Evolutionary conservation across 176 grass and related monocot genomes (phyloP).

Genomic region (Avena eriantha): DNA sequence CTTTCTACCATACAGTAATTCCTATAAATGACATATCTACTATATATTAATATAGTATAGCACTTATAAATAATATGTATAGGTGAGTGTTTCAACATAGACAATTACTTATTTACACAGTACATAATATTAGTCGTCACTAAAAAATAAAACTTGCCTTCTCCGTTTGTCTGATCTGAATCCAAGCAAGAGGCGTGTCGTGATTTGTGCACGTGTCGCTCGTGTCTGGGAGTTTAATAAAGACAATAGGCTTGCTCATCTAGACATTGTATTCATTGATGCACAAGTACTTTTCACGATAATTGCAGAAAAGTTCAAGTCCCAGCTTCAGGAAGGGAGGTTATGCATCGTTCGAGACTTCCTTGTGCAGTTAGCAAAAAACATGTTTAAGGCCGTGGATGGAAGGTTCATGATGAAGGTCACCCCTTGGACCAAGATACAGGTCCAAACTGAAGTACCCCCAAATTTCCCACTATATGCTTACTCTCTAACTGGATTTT

Average conservation of each 20-base stretch:
- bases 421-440: neutral
- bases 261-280: neutral
- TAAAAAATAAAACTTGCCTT: neutral
- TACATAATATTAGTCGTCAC: neutral
- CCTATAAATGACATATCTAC: neutral
- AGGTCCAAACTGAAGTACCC: neutral
- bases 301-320: neutral
- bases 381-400: neutral
- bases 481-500: neutral
- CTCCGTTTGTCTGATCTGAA: neutral
- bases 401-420: neutral
- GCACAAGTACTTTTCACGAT: neutral
- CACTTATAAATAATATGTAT: neutral
- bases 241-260: neutral
- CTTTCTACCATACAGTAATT: neutral
- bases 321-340: neutral
- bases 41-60: neutral
- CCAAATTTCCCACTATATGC: neutral
- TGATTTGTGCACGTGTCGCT: neutral
- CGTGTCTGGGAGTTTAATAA: neutral
- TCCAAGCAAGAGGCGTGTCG: neutral
- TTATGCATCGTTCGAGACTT: neutral
- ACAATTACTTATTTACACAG: neutral
- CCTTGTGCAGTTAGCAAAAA: neutral
- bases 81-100: neutral